These are phyloP conservation scores for Penicillium nordicum DNA, from an alignment of 2,329 filamentous ascomycete genomes.

Conservation along the genomic window DNA sequence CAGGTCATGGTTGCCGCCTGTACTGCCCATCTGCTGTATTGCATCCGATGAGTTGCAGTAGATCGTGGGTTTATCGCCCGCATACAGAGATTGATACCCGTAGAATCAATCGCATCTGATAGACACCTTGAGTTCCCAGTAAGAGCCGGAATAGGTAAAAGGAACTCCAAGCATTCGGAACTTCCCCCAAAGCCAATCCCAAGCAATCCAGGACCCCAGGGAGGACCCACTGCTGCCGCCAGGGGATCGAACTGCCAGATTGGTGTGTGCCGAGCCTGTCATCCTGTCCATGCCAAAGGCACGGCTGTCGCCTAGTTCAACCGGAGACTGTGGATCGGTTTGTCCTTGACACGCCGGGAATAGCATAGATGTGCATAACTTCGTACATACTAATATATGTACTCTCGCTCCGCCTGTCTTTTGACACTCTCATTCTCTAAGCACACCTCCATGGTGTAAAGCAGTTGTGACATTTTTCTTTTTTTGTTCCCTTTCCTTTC, in stretches of 20 bases:
- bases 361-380: conserved; percentile 26
- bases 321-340: conserved; percentile 21
- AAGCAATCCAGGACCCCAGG: background rate
- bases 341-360: conserved; percentile 20
- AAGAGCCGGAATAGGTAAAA: conserved; percentile 1
- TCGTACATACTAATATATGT: conserved; percentile 19
- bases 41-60: conserved; percentile 6
- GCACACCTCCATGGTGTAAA: conserved; percentile 30
- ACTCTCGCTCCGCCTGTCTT: conserved; percentile 11
- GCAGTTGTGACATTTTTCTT: conserved; percentile 16
- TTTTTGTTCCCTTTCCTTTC: conserved; percentile 16
- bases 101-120: background rate
- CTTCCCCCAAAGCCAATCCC: conserved; percentile 5
- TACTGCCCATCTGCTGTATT: conserved; percentile 1
- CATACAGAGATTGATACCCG: background rate
- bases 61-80: conserved; percentile 8
- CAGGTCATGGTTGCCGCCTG: conserved; percentile 14
- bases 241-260: conserved; percentile 10
- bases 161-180: background rate
- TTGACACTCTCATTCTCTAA: conserved; percentile 3
- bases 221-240: conserved; percentile 14
- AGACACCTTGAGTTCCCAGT: conserved; percentile 4
- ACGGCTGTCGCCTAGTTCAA: conserved; percentile 20
- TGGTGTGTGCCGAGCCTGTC: conserved; percentile 20
- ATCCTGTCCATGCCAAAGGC: conserved; percentile 23